A percentile compares a stretch with the other conserved stretches of the same genome.
Evolutionary conservation across 1,139 yeast genomes (phyloP).

Genomic region (Geotrichum candidum): DNA sequence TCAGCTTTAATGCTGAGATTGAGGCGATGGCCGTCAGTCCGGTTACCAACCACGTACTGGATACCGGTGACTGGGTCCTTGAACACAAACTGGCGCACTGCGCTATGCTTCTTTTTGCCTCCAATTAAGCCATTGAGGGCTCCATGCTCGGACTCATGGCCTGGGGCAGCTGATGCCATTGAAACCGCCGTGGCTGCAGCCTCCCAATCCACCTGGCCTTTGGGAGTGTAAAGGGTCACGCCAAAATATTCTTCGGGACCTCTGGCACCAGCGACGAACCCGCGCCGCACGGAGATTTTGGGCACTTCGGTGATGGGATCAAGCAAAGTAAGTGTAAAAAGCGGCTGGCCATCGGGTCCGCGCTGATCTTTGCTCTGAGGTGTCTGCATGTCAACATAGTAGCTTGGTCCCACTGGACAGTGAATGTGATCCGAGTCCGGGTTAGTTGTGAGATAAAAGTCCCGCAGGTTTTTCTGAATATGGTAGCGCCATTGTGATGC

Average conservation of each 20-base stretch:
- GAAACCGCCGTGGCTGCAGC: background rate
- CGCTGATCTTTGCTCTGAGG: background rate
- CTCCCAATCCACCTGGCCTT: background rate
- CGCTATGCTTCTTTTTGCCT: background rate
- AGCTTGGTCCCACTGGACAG: slow-evolving; percentile 28
- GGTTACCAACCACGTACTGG: slow-evolving; percentile 13
- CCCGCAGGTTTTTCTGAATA: slow-evolving; percentile 29
- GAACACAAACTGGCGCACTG: slow-evolving; percentile 1
- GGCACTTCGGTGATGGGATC: slow-evolving; percentile 3
- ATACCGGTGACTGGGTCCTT: background rate
- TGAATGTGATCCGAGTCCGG: slow-evolving; percentile 28
- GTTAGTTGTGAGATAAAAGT: slow-evolving; percentile 30
- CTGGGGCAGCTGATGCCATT: background rate
- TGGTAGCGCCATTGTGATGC: slow-evolving; percentile 27
- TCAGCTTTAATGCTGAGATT: background rate
- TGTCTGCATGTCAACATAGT: slow-evolving; percentile 23
- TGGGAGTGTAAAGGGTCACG: background rate
- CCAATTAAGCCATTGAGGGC: background rate
- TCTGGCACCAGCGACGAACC: background rate
- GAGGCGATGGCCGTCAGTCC: slow-evolving; percentile 1
- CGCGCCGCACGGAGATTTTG: background rate
- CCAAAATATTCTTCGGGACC: slow-evolving; percentile 4
- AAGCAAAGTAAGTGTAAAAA: slow-evolving; percentile 17
- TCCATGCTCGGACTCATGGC: background rate
- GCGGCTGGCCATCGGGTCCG: slow-evolving; percentile 7